Percentiles rank a stretch among this genome's conserved stretches.
These are phyloP conservation scores for Nannochloropsis salina DNA, from an alignment of 108 stramenopile species.

Conservation along the genomic window DNA sequence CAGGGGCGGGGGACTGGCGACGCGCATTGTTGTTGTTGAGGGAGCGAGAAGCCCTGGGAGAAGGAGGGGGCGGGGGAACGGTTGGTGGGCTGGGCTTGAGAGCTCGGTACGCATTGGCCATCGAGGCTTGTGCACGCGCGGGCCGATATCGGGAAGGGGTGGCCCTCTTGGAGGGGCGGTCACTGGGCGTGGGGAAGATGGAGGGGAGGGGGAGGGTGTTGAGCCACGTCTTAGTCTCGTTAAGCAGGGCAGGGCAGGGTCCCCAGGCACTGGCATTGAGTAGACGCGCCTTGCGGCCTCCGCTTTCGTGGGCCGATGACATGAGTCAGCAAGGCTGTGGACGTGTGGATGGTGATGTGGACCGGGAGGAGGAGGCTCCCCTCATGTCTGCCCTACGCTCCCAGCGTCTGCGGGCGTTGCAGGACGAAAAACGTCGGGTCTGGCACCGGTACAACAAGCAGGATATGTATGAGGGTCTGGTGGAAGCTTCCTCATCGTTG, in stretches of 20 bases:
- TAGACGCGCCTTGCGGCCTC: neutral
- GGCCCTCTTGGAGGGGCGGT: neutral
- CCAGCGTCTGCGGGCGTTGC: no score
- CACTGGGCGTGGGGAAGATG: neutral
- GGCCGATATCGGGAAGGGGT: neutral
- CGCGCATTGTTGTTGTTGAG: neutral
- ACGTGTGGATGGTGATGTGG: no score
- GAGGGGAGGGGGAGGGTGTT: constrained; percentile 12
- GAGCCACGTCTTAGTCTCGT: neutral
- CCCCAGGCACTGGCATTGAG: neutral
- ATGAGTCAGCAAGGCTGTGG: no score
- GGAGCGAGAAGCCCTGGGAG: neutral
- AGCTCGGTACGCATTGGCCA: no score
- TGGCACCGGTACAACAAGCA: no score
- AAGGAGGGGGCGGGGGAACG: neutral
- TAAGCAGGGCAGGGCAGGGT: neutral
- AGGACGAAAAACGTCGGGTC: no score
- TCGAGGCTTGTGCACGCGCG: neutral
- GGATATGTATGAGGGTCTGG: no score
- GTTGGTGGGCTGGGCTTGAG: neutral
- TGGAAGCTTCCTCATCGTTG: no score
- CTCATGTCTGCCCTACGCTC: no score
- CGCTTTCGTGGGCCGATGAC: no score
- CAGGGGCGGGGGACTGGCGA: neutral
- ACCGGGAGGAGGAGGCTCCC: no score